A percentile compares a stretch with the other conserved stretches of the same genome.
Conservation (phyloP, 768 basidiomycete genomes). For the Leucocoprinus leucothites region DNA sequence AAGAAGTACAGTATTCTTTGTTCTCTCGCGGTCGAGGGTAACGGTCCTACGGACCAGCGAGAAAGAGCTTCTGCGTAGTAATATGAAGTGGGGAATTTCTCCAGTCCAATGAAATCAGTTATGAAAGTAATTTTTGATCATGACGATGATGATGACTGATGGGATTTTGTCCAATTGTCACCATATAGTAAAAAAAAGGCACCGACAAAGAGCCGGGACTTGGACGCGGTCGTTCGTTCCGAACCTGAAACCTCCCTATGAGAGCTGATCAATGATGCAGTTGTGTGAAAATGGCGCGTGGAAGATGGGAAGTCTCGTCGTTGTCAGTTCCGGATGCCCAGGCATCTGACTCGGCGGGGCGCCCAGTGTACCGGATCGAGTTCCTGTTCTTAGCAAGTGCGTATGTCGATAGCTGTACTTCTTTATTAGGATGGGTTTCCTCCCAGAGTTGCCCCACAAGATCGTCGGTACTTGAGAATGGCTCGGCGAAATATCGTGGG, state of each 20-base stretch:
- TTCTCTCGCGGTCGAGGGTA: no score
- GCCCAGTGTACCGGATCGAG: no score
- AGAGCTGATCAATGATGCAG: no score
- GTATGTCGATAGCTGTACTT: no score
- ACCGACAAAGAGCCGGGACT: neutral
- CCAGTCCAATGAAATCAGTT: slow-evolving; percentile 1
- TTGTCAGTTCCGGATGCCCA: neutral
- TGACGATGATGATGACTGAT: neutral
- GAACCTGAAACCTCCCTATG: no score
- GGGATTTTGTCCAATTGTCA: neutral
- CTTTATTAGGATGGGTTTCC: neutral
- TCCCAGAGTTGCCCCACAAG: neutral
- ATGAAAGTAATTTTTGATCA: slow-evolving; percentile 6
- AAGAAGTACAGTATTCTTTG: no score
- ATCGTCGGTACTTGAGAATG: slow-evolving; percentile 1
- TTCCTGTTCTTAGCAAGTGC: no score
- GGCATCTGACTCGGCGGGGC: no score
- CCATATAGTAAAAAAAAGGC: neutral
- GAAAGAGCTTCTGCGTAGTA: neutral
- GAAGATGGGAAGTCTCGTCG: neutral
- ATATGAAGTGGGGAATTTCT: neutral
- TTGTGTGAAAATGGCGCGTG: neutral
- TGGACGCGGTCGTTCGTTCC: no score
- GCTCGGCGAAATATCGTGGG: slow-evolving; percentile 11
- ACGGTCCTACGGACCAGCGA: neutral